Evolutionary conservation across 2,329 filamentous ascomycete species (phyloP).

Genomic region (Penicillium sp.): DNA sequence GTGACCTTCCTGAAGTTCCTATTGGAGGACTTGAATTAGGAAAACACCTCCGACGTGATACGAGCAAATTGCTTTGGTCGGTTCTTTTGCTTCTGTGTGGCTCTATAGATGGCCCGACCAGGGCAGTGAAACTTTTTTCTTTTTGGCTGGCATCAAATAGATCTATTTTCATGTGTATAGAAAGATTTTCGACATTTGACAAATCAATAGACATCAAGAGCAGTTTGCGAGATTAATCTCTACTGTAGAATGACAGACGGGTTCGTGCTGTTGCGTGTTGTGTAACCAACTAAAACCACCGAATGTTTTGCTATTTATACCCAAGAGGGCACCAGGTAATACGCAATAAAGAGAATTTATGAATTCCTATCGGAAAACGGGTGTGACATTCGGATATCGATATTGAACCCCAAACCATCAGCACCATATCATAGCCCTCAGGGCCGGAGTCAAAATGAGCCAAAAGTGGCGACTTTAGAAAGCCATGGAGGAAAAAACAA

Average conservation of each 20-base stretch:
- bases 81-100: neutral
- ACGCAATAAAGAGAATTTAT: neutral
- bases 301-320: neutral
- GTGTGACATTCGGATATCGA: neutral
- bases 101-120: neutral
- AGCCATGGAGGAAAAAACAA: neutral
- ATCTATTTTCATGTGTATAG: neutral
- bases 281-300: neutral
- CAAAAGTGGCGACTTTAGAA: neutral
- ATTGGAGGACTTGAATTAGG: conserved; percentile 48
- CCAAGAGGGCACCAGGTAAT: neutral
- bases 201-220: neutral
- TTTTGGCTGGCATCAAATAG: neutral
- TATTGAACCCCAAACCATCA: neutral
- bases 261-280: neutral
- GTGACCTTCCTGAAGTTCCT: conserved; percentile 75
- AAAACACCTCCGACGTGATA: neutral
- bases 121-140: no score
- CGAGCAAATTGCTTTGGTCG: neutral
- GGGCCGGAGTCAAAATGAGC: neutral
- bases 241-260: neutral
- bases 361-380: neutral
- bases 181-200: neutral
- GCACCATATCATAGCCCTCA: neutral
- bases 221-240: neutral